phyloP scores from a whole-genome alignment of 257 asterid genomes.

The Solanum piurae region DNA sequence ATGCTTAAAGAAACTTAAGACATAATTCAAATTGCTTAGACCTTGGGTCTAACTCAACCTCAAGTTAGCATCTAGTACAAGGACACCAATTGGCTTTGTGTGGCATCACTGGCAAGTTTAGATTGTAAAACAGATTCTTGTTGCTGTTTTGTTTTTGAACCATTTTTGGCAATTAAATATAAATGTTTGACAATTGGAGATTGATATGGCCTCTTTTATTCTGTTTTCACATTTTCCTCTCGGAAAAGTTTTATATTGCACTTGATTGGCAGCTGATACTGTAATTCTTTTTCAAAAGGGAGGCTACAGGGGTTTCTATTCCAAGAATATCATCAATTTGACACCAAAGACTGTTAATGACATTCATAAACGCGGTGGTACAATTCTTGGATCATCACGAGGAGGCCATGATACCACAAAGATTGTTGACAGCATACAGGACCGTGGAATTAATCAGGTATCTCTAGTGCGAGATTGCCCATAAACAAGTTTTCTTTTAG shows the following conservation, averaged over 20 bases:
- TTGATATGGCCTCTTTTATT: neutral
- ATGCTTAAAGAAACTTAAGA: neutral
- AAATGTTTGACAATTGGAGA: neutral
- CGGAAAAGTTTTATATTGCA: neutral
- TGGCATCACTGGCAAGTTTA: neutral
- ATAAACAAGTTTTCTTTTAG: neutral
- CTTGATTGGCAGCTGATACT: conserved; percentile 2
- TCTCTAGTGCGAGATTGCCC: conserved; percentile 10
- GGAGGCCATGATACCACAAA: conserved; percentile 96
- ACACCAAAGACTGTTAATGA: conserved; percentile 76
- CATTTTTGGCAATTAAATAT: neutral
- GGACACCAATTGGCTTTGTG: neutral
- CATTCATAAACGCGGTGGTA: conserved; percentile 97
- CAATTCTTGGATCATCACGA: conserved; percentile 88
- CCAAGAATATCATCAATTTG: conserved; percentile 63
- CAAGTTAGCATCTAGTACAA: neutral
- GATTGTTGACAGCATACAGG: conserved; percentile 93
- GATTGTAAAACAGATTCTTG: neutral
- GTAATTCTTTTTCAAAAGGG: conserved; percentile 50
- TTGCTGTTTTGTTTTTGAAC: neutral
- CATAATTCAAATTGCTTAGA: neutral
- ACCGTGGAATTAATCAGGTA: conserved; percentile 96
- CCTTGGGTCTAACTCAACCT: neutral
- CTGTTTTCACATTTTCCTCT: neutral
- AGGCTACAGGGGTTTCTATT: conserved; percentile 90